Evolutionary conservation across 2,329 filamentous ascomycete species (phyloP), one percentile per base, ranked within the genome.

Genomic region (Periconia sp.): DNA sequence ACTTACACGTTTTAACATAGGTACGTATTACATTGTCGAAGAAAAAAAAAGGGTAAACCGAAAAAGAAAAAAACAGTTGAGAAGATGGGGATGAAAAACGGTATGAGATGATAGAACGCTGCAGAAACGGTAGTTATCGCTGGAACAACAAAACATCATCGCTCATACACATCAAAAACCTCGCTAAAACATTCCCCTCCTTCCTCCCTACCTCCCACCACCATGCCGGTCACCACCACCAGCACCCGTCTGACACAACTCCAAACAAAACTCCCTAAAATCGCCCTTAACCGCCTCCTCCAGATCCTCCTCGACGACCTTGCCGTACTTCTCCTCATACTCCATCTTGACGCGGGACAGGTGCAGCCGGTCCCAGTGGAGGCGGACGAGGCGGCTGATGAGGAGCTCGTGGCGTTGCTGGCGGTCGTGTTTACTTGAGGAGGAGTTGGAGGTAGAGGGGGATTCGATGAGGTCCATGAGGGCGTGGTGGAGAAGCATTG

Each of bases 341-440:
- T 92, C 90, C 31, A 77, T 76, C 80, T 95, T 95, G 50, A 97
- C 85, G 18, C 83, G 82, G 54, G 86, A 84, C 76, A 97, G 82
- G 74, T 97, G 93, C 58, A 83, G 76, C 5, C 88, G 84, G 67
- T 97, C 92, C 94, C 94, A 97, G 75, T 97, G 94, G 72, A 93
- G 85, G 31, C 94, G 83, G 42, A 97, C 90, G 1, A 97, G 82
- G 1, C 94, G 83, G 2, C 89, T 92, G 59, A 96, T 95, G 47
- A 99, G 84, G 46, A 97, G 79, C 71, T 97, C 93, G 44, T 90
- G 88, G 30, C 93, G 86, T 58, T 92, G 80, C 49, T 83, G 72
- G 31, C 69, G 67, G 20, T 74, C 70, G 46, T 74, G 72, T 44
- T 73, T 73, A 11, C 11, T 14, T 1, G 62, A 35, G 14, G 58